Conservation (phyloP, 176 grass and related monocot genomes). For the sorghum (Sorghum bicolor) region Sorghum_bicolor_NCBIv3 NC_012876.2:61642501-61643000, state of each 20-base stretch:
- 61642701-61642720: conserved; percentile 21
- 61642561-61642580: conserved; percentile 24
- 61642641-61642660: not conserved
- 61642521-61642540: conserved; percentile 45
- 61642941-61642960: not conserved
- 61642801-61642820: not conserved
- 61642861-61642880: conserved; percentile 38
- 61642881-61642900: conserved; percentile 25
- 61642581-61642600: not conserved
- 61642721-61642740: conserved; percentile 13
- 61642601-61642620: not conserved
- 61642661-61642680: not conserved
- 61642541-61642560: conserved; percentile 53
- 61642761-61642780: conserved; percentile 48
- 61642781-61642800: conserved; percentile 27
- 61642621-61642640: not conserved
- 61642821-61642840: conserved; percentile 24
- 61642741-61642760: not conserved
- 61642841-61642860: conserved; percentile 52
- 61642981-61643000: not conserved
- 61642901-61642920: conserved; percentile 27
- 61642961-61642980: not conserved
- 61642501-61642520: conserved; percentile 69
- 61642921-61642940: not conserved
- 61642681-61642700: conserved; percentile 11